These are phyloP conservation scores for Lepidium didymum DNA, from an alignment of 345 rosid species.

Conservation along the genomic window DNA sequence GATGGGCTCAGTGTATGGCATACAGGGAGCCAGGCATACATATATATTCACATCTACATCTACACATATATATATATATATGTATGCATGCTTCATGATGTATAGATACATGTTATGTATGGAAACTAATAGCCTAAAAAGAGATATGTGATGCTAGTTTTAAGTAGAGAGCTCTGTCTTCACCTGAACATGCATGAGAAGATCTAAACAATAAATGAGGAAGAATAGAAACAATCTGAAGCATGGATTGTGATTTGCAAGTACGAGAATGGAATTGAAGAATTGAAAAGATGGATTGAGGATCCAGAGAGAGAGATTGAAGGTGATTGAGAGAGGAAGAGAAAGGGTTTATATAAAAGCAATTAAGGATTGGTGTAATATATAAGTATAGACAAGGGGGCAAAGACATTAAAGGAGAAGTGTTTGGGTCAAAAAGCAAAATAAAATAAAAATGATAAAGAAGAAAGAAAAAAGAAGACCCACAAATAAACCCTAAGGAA, in stretches of 20 bases:
- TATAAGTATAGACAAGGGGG: constrained; percentile 14
- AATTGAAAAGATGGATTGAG: neutral
- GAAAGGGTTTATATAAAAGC: constrained; percentile 30
- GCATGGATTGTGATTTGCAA: constrained; percentile 14
- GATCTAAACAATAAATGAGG: constrained; percentile 4
- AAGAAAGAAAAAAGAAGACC: constrained; percentile 29
- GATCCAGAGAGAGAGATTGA: constrained; percentile 22
- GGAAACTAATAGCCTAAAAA: neutral
- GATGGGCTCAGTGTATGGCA: constrained; percentile 82
- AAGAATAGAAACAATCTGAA: constrained; percentile 1
- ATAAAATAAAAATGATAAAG: constrained; percentile 20
- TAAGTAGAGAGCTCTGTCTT: neutral
- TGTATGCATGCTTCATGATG: neutral
- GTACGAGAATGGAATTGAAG: constrained; percentile 12
- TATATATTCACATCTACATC: constrained; percentile 1
- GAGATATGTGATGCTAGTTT: neutral
- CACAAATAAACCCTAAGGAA: constrained; percentile 38
- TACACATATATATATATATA: neutral
- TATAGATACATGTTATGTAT: constrained; percentile 1
- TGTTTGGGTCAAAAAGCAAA: constrained; percentile 25
- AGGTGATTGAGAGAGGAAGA: constrained; percentile 18
- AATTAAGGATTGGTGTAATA: constrained; percentile 15
- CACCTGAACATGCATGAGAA: constrained; percentile 20
- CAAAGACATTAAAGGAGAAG: constrained; percentile 27
- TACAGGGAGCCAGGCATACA: constrained; percentile 99